Evolutionary conservation across 225 moss, liverwort and hornwort species (phyloP).

Genomic region (Polytrichum commune): DNA sequence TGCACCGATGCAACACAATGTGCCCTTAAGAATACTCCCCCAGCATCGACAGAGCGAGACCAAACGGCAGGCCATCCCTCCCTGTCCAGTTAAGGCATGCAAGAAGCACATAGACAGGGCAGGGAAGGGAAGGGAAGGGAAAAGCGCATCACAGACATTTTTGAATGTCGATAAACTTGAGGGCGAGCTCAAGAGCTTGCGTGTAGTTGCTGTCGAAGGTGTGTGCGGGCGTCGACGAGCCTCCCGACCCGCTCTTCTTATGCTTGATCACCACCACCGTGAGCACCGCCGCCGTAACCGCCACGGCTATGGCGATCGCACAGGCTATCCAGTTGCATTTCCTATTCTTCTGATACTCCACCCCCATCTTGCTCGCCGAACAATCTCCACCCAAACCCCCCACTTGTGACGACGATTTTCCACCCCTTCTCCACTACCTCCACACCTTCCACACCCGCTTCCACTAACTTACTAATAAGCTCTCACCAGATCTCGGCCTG

Average conservation of each 20-base stretch:
- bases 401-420: too few relatives aligned
- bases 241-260: constrained; percentile 19
- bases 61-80: too few relatives aligned
- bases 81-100: too few relatives aligned
- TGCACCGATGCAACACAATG: too few relatives aligned
- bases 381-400: constrained; percentile 11
- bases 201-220: constrained; percentile 51
- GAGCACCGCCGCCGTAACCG: constrained; percentile 18
- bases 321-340: constrained; percentile 39
- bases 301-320: constrained; percentile 9
- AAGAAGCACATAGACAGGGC: too few relatives aligned
- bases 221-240: constrained; percentile 21
- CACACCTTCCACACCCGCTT: too few relatives aligned
- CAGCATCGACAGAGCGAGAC: too few relatives aligned
- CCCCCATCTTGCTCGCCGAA: constrained; percentile 29
- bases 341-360: constrained; percentile 26
- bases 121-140: too few relatives aligned
- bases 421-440: too few relatives aligned
- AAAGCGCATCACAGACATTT: constrained; percentile 29
- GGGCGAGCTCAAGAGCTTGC: constrained; percentile 42
- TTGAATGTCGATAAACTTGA: constrained; percentile 53
- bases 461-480: too few relatives aligned
- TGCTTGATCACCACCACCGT: constrained; percentile 40
- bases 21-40: too few relatives aligned
- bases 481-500: too few relatives aligned